Evolutionary conservation across 139 green algal genomes (phyloP).

Genomic region (Choricystis sp.): DNA sequence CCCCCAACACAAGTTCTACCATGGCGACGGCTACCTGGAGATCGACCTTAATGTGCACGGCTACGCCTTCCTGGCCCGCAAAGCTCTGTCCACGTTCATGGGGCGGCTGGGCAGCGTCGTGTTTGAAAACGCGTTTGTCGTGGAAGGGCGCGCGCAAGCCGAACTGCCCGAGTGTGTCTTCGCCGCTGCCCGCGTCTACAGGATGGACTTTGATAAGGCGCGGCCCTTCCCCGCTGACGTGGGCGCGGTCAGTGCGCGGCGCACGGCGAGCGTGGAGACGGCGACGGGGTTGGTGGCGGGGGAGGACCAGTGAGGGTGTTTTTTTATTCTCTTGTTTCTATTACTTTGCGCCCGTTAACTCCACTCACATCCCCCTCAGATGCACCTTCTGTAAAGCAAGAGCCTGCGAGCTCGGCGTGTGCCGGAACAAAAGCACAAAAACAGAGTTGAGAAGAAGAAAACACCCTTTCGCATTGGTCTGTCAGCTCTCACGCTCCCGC

Average conservation of each 20-base stretch:
- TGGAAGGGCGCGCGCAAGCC: conserved; percentile 54
- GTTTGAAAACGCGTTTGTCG: conserved; percentile 63
- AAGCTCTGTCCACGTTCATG: conserved; percentile 20
- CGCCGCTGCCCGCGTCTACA: conserved; percentile 27
- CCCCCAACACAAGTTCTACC: conserved; percentile 55
- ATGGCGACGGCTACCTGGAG: conserved; percentile 45
- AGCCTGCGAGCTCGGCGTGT: too few relatives aligned
- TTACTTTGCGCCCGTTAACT: too few relatives aligned
- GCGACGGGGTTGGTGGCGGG: too few relatives aligned
- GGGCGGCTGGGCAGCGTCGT: conserved; percentile 31
- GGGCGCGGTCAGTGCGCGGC: neutral
- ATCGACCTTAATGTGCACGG: conserved; percentile 71
- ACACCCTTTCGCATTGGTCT: too few relatives aligned
- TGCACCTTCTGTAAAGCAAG: too few relatives aligned
- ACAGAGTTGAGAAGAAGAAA: too few relatives aligned
- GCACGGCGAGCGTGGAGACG: neutral
- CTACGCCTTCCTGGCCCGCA: conserved; percentile 68
- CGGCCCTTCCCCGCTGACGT: conserved; percentile 1
- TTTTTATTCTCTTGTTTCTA: too few relatives aligned
- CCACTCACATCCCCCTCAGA: too few relatives aligned
- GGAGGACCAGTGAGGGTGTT: too few relatives aligned
- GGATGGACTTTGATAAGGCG: conserved; percentile 20
- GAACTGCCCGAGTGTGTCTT: conserved; percentile 74
- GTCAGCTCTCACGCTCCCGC: too few relatives aligned
- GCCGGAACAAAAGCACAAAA: too few relatives aligned